Evolutionary conservation across 2,329 filamentous ascomycete species (phyloP).

Genomic region (Arthroderma sp.): DNA sequence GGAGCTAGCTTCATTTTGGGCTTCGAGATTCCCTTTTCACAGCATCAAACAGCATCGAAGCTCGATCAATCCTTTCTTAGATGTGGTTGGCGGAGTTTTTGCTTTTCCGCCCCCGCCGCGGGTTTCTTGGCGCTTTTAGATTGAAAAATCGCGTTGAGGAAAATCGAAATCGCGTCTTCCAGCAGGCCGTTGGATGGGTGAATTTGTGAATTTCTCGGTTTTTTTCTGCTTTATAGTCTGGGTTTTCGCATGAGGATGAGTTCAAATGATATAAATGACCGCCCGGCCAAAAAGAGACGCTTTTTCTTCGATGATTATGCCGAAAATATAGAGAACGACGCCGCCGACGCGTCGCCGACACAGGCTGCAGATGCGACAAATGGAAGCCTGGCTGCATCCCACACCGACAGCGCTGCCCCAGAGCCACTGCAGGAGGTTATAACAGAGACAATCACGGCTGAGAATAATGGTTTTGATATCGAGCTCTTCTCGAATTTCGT

Average conservation of each 20-base stretch:
- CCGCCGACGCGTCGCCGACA: not conserved
- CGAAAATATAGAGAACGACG: not conserved
- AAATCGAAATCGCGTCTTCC: not conserved
- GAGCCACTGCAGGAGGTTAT: not conserved
- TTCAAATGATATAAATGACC: slow-evolving; percentile 15
- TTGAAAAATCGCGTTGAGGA: too few species aligned
- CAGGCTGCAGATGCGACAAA: slow-evolving; percentile 15
- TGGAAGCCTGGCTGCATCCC: slow-evolving; percentile 10
- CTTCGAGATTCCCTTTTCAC: too few species aligned
- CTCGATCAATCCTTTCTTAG: too few species aligned
- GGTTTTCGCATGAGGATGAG: not conserved
- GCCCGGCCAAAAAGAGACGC: slow-evolving; percentile 48
- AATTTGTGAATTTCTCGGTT: too few species aligned
- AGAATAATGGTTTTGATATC: slow-evolving; percentile 36
- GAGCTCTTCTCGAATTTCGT: slow-evolving; percentile 45
- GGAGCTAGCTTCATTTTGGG: not conserved
- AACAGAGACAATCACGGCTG: not conserved
- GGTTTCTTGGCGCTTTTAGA: too few species aligned
- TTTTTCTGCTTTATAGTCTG: too few species aligned
- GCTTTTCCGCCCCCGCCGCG: too few species aligned
- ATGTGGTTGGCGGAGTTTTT: too few species aligned
- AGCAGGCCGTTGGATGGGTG: too few species aligned
- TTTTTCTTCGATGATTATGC: slow-evolving; percentile 45
- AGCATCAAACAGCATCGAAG: too few species aligned
- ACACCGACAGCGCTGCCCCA: not conserved